These are phyloP conservation scores for Calonectria honghensis DNA, from an alignment of 2,329 filamentous ascomycete species.

Conservation along the genomic window DNA sequence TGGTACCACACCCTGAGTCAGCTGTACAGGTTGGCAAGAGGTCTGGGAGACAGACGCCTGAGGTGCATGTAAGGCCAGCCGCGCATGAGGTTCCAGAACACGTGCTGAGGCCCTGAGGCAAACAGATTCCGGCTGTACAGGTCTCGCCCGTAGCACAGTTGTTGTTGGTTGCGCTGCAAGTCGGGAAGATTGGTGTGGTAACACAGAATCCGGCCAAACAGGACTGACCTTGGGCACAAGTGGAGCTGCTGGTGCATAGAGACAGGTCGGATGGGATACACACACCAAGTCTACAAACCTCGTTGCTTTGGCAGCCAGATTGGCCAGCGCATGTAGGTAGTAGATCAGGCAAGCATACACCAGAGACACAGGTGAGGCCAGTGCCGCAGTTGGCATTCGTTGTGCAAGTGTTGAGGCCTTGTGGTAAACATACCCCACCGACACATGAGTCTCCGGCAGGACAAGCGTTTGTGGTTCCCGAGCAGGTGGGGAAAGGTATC, in stretches of 20 bases:
- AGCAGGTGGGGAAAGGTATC: not conserved
- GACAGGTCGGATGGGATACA: slow-evolving; percentile 26
- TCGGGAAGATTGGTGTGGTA: not conserved
- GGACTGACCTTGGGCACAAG: not conserved
- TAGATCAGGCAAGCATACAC: slow-evolving; percentile 17
- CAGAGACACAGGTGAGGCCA: not conserved
- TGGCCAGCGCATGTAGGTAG: not conserved
- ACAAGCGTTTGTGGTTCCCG: not conserved
- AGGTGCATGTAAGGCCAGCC: slow-evolving; percentile 7
- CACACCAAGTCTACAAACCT: slow-evolving; percentile 21
- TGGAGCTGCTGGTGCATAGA: not conserved
- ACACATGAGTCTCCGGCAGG: slow-evolving; percentile 3
- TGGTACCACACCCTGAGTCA: slow-evolving; percentile 2
- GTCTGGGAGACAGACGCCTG: slow-evolving; percentile 11
- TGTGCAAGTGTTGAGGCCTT: not conserved
- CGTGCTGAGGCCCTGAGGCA: not conserved
- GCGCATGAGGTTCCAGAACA: not conserved
- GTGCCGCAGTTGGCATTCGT: not conserved
- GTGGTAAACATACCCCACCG: slow-evolving; percentile 2
- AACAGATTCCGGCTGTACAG: slow-evolving; percentile 11
- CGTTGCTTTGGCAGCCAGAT: not conserved
- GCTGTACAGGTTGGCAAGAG: not conserved
- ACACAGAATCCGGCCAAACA: slow-evolving; percentile 25
- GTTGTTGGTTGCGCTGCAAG: not conserved
- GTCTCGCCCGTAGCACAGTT: not conserved